These are phyloP conservation scores for Podospora anserina DNA, from an alignment of 495 filamentous ascomycete species.

Conservation along the genomic window DNA sequence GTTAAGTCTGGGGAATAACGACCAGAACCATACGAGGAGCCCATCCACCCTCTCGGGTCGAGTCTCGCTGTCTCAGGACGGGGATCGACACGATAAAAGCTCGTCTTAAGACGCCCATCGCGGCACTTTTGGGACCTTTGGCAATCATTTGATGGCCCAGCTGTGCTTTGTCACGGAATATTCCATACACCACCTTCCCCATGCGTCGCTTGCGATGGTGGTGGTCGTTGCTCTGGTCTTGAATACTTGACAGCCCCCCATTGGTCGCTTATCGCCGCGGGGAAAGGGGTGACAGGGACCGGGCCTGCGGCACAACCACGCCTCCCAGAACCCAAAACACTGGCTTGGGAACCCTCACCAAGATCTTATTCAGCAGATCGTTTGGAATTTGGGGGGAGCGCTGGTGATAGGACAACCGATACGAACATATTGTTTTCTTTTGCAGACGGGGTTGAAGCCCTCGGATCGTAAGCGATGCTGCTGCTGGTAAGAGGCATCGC, in stretches of 20 bases:
- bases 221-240: neutral
- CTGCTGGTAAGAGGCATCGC: neutral
- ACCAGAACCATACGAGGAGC: neutral
- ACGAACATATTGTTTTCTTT: neutral
- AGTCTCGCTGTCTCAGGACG: neutral
- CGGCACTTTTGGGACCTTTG: neutral
- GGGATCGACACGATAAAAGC: neutral
- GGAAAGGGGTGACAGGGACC: conserved; percentile 12
- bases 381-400: neutral
- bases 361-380: neutral
- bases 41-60: neutral
- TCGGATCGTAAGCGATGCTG: neutral
- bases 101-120: neutral
- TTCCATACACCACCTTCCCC: neutral
- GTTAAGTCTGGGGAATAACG: neutral
- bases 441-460: neutral
- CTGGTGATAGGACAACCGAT: neutral
- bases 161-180: conserved; percentile 8
- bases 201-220: neutral
- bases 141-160: neutral
- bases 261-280: neutral
- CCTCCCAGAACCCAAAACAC: neutral
- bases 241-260: neutral
- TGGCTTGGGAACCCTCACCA: conserved; percentile 5
- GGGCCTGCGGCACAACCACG: conserved; percentile 10